Conservation (phyloP, 2,329 filamentous ascomycete species). For the Claviceps fusiformis region DNA sequence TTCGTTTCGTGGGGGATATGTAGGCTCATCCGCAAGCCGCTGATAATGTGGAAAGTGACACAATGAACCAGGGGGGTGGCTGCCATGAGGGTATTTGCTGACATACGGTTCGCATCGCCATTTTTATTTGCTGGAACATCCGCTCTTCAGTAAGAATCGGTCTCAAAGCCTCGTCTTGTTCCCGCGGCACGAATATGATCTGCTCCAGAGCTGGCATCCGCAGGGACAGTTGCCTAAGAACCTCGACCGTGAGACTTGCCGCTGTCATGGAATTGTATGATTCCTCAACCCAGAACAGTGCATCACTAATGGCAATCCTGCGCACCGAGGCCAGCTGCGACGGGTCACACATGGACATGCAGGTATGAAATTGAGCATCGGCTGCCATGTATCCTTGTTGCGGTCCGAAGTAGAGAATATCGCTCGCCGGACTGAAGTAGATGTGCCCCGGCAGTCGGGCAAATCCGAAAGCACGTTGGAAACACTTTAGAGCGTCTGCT, state of each 20-base stretch:
- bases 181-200: constrained; percentile 30
- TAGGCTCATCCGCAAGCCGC: constrained; percentile 4
- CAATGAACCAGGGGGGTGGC: constrained; percentile 25
- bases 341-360: constrained; percentile 27
- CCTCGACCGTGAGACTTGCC: constrained; percentile 24
- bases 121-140: constrained; percentile 24
- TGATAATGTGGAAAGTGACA: constrained; percentile 10
- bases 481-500: constrained; percentile 26
- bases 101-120: constrained; percentile 21
- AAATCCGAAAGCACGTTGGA: constrained; percentile 28
- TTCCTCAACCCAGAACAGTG: constrained; percentile 25
- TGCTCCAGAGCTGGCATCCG: constrained; percentile 27
- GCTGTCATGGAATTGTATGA: constrained; percentile 25
- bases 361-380: constrained; percentile 30
- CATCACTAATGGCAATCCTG: constrained; percentile 31
- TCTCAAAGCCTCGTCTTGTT: constrained; percentile 19
- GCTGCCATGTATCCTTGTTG: constrained; percentile 31
- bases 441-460: constrained; percentile 26
- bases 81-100: constrained; percentile 18
- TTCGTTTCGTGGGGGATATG: neutral
- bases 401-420: constrained; percentile 35
- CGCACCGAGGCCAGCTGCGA: constrained; percentile 26
- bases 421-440: constrained; percentile 26
- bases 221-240: constrained; percentile 23
- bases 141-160: constrained; percentile 19